Percentiles rank a stretch among this genome's conserved stretches.
phyloP scores from a whole-genome alignment of 1,284 basidiomycete species.

The Sporisorium iseilematis-ciliati region DNA sequence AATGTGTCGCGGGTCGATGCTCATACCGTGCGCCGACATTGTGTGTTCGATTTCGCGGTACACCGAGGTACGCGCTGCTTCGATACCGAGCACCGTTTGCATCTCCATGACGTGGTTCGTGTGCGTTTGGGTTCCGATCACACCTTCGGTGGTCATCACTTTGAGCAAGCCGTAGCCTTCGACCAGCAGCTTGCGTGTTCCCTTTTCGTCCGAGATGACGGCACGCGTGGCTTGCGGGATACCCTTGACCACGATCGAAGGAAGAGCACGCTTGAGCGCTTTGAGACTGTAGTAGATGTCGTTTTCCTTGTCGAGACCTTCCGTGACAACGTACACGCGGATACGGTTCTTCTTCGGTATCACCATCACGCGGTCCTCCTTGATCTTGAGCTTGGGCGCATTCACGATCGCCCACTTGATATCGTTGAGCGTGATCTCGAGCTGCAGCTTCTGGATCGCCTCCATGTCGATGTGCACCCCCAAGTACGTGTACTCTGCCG shows the following conservation, averaged over 20 bases:
- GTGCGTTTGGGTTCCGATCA: conserved; percentile 89
- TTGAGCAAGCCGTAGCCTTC: conserved; percentile 96
- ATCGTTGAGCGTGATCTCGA: conserved; percentile 92
- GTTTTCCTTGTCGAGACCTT: conserved; percentile 79
- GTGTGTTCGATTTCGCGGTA: conserved; percentile 96
- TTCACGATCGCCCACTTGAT: conserved; percentile 91
- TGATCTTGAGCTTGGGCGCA: conserved; percentile 91
- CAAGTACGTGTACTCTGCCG: conserved; percentile 89
- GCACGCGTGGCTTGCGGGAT: conserved; percentile 64
- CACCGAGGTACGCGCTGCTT: conserved; percentile 93
- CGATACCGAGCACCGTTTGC: conserved; percentile 92
- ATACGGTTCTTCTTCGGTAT: conserved; percentile 78
- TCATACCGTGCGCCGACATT: conserved; percentile 98
- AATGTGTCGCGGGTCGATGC: conserved; percentile 97
- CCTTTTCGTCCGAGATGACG: conserved; percentile 68
- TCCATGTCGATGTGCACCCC: conserved; percentile 92
- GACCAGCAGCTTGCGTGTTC: conserved; percentile 64
- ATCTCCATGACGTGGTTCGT: conserved; percentile 99
- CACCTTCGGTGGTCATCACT: conserved; percentile 97
- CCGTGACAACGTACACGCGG: conserved; percentile 78
- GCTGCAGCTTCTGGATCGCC: conserved; percentile 89
- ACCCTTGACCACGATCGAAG: conserved; percentile 66
- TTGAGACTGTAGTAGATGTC: conserved; percentile 67
- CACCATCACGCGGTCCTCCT: conserved; percentile 75
- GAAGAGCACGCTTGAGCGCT: conserved; percentile 65